Base-by-base conservation (phyloP, 2,329 filamentous ascomycete genomes). In the Epichloe hybrida region DNA sequence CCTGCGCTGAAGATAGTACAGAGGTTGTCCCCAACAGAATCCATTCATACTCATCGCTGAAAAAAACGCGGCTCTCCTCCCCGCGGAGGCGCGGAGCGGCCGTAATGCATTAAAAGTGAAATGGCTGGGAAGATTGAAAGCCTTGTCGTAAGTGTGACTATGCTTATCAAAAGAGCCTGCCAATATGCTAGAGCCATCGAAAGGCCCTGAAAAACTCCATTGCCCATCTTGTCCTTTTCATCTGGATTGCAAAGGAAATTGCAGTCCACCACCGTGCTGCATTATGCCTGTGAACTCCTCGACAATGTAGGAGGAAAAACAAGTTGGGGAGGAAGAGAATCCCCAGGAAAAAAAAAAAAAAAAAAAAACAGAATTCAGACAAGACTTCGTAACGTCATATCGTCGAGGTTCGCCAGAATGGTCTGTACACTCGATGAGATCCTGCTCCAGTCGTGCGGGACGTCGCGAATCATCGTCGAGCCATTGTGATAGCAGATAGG, bases 361-460 rank as follows among this genome's bases (percentile, higher is more conserved):
- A 27, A 7, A 7, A 1, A 17, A 17, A 17, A 1, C 2, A 27
- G 37, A 23, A 11, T 23, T 17, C 45, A 17, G 35, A 42, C n/a
- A 31, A 35, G 23, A 37, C 34, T 35, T 50, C 41, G 35, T 45
- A 37, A 44, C 48, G 48, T 50, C 48, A 36, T 45, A 45, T 17
- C 27, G 17, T 21, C 23, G 43, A 36, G 27, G 2, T 36, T 36
- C 31, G 43, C 43, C 41, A 27, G 11, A 43, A n/a, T 43, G 17
- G 17, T 31, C 23, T 43, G 23, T 27, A 6, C 12, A 27, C 13
- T n/a, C 12, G 15, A 21, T 9, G 27, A 36, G 15, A 8, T 17
- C 11, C 27, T 23, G 23, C 27, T 20, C n/a, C 31, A 35, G 8
- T 34, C 23, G 27, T 8, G 15, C 11, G 15, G n/a, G 8, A 11